Conservation (phyloP, 495 filamentous ascomycete genomes). For the Margaritispora aquatica region DNA sequence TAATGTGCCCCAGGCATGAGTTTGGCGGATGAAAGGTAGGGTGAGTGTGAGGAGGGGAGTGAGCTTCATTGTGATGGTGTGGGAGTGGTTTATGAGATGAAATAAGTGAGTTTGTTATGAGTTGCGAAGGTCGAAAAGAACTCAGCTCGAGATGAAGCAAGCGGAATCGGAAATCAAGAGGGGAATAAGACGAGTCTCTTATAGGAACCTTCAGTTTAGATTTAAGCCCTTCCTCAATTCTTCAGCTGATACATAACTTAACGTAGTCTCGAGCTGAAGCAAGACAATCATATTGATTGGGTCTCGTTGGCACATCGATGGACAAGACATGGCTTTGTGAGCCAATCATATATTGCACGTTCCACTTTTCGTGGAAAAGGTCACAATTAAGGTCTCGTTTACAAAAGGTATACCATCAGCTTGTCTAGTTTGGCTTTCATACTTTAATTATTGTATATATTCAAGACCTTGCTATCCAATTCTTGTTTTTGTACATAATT, state of each 20-base stretch:
- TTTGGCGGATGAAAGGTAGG: neutral
- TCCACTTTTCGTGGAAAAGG: neutral
- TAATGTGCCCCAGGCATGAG: constrained; percentile 46
- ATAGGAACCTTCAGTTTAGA: no score
- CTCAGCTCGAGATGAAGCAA: no score
- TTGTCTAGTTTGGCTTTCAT: neutral
- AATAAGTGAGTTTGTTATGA: neutral
- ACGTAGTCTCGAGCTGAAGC: neutral
- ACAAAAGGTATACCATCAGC: neutral
- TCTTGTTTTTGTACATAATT: neutral
- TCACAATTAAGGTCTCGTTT: neutral
- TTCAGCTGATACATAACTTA: no score
- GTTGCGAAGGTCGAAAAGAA: neutral
- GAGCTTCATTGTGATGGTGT: neutral
- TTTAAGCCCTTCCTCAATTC: no score
- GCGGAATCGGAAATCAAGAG: no score
- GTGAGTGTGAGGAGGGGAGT: neutral
- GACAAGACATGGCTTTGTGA: neutral
- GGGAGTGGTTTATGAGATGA: neutral
- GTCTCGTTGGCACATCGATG: neutral
- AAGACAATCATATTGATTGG: neutral
- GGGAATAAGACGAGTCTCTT: no score
- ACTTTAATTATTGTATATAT: no score
- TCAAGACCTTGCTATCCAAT: no score
- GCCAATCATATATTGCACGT: neutral